A percentile compares a stretch with the other conserved stretches of the same genome.
These are phyloP conservation scores for Pseudozyma thailandica DNA, from an alignment of 1,284 basidiomycete genomes.

Conservation along the genomic window DNA sequence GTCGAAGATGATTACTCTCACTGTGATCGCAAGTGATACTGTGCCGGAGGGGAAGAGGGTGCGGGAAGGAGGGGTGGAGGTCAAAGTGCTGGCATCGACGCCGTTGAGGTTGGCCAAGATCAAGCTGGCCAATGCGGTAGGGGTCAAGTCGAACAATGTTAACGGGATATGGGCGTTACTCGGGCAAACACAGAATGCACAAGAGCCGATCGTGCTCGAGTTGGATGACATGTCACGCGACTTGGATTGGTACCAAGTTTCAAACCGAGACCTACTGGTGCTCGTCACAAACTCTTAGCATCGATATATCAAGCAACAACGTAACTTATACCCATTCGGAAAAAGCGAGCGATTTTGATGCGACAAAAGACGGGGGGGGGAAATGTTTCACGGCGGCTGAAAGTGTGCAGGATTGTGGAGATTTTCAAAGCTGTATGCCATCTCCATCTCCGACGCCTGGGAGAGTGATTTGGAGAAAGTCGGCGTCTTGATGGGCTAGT, in stretches of 20 bases:
- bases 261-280: constrained; percentile 18
- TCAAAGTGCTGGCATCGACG: constrained; percentile 34
- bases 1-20: constrained; percentile 34
- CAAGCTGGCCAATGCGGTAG: constrained; percentile 31
- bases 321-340: no score
- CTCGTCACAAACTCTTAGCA: constrained; percentile 19
- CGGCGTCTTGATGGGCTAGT: neutral
- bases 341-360: no score
- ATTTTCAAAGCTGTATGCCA: neutral
- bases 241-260: constrained; percentile 51
- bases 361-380: neutral
- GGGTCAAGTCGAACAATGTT: constrained; percentile 17
- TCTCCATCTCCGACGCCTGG: no score
- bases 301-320: no score
- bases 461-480: neutral
- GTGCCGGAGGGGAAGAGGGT: constrained; percentile 1
- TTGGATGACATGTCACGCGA: constrained; percentile 41
- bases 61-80: neutral
- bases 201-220: constrained; percentile 37
- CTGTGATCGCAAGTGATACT: constrained; percentile 2
- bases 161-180: constrained; percentile 50
- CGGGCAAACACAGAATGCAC: constrained; percentile 1
- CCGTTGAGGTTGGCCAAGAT: constrained; percentile 49
- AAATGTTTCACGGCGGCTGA: no score
- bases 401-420: no score